phyloP scores from a whole-genome alignment of 1,284 basidiomycete species.

The Pascua sp. region DNA sequence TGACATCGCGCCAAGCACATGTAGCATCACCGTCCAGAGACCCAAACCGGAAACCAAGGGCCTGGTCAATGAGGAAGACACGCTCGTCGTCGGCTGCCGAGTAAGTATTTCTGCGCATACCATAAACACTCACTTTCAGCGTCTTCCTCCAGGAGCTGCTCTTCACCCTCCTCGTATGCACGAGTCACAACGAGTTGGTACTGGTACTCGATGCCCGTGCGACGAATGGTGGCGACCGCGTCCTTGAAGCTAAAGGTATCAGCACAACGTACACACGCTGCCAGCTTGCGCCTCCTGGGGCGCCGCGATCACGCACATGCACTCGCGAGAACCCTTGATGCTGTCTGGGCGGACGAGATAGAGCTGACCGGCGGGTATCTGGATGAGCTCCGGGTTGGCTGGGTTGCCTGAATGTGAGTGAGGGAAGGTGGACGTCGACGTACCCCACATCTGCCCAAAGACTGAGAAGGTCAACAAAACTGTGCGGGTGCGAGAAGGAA shows the following conservation, averaged over 20 bases:
- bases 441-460: slow-evolving; percentile 91
- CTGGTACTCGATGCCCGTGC: slow-evolving; percentile 74
- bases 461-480: slow-evolving; percentile 54
- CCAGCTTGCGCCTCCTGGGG: background rate
- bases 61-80: slow-evolving; percentile 83
- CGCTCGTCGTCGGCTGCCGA: slow-evolving; percentile 78
- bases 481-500: slow-evolving; percentile 1
- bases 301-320: slow-evolving; percentile 69
- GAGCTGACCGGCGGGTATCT: slow-evolving; percentile 87
- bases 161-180: slow-evolving; percentile 92
- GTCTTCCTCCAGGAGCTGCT: slow-evolving; percentile 88
- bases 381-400: slow-evolving; percentile 87
- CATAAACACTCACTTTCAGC: slow-evolving; percentile 72
- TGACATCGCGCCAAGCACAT: slow-evolving; percentile 83
- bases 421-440: slow-evolving; percentile 43
- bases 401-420: slow-evolving; percentile 44
- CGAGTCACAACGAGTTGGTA: slow-evolving; percentile 96
- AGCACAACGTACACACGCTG: background rate
- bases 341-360: slow-evolving; percentile 87
- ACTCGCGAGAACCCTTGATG: slow-evolving; percentile 87
- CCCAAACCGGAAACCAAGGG: slow-evolving; percentile 75
- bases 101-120: background rate
- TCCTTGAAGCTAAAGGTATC: slow-evolving; percentile 74
- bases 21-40: slow-evolving; percentile 74
- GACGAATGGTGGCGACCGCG: slow-evolving; percentile 88